Base-by-base conservation (phyloP, 495 filamentous ascomycete genomes). In the Diplogelasinospora grovesii region DNA sequence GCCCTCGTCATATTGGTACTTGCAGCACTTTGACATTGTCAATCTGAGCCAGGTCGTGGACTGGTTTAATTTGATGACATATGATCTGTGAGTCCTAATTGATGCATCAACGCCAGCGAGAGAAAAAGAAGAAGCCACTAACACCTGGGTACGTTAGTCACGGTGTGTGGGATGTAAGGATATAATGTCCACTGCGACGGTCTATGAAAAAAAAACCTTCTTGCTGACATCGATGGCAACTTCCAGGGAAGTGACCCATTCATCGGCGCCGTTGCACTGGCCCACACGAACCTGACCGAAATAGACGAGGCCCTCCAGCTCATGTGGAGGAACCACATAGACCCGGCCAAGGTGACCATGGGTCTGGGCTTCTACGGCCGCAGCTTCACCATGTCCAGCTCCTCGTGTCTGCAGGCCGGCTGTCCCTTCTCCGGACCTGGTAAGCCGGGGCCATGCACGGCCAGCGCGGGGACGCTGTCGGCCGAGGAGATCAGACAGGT, bases 21-120 rank as follows among this genome's bases (percentile, higher is more conserved):
- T 81, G 0, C 65, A 63, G 23, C 45, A 62, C 29, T 79, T 79
- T 45, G 69, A 81, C 40, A 21, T 78, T 11, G 39, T 44, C 0
- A 33, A 25, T 0, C 48, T 76, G 8, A 40, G 65, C 19, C 8
- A 39, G 9, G 11, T 47, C 19, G 53, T 73, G 5, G 70, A 77
- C 46, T 79, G 66, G 65, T 66, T 70, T 35, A 78, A 79, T 39
- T 8, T 78, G 8, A 79, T 81, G 75, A 57, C 50, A 0, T 78
- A 77, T 39, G 70, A 75, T 48, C 30, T 74, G 0, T 61, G 9
- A 31, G 15, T 14, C 15, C 28, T 8, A n/a, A n/a, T n/a, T n/a
- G n/a, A n/a, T n/a, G n/a, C n/a, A n/a, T n/a, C n/a, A n/a, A n/a
- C n/a, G n/a, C n/a, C n/a, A n/a, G n/a, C n/a, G n/a, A n/a, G n/a